Base-by-base conservation (phyloP, 2,329 filamentous ascomycete species). In the Berkeleyomyces basicola region DNA sequence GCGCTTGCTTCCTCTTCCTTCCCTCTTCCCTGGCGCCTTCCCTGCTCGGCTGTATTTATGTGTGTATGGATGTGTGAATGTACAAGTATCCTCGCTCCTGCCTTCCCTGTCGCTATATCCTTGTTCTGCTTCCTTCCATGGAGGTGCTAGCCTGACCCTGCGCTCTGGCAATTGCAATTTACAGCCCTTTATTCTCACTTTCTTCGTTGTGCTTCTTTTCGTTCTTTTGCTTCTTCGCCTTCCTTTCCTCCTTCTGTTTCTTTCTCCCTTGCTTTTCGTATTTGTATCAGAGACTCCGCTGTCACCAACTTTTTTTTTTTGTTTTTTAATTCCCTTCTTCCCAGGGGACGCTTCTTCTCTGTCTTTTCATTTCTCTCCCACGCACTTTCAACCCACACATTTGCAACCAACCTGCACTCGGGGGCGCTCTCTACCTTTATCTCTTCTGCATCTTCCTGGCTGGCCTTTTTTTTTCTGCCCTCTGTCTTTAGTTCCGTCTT, bases 241-340 rank as follows among this genome's bases (percentile, higher is more conserved):
- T 31, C 37, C 40, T 40, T 42, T 36, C 37, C 42, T 40, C n/a
- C 11, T 9, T 9, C 11, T 33, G 40, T 11, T 57, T 33, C 51
- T 33, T 57, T n/a, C 36, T 33, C n/a, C 36, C 33, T 14, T 14
- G 33, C 53, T 58, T 42, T 44, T 60, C 61, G 58, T 62, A 40
- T 64, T 65, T 65, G 58, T 58, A 63, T 61, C 39, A 16, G 53
- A n/a, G 53, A 59, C 58, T 58, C 55, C 58, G 58, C 44, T 62
- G 49, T 51, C 59, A 55, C 60, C 59, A 58, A 53, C 44, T 36
- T 16, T 43, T 42, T 58, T 64, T 11, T 37, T 60, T 47, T 55
- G 46, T 43, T 42, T 36, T 23, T 36, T 40, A 23, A 23, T 23
- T 23, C 23, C 23, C 42, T 55, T 46, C 40, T 31, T 65, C 44